Base-by-base conservation (phyloP, 306 rosid genomes). In the Cucurbita moschata region DNA sequence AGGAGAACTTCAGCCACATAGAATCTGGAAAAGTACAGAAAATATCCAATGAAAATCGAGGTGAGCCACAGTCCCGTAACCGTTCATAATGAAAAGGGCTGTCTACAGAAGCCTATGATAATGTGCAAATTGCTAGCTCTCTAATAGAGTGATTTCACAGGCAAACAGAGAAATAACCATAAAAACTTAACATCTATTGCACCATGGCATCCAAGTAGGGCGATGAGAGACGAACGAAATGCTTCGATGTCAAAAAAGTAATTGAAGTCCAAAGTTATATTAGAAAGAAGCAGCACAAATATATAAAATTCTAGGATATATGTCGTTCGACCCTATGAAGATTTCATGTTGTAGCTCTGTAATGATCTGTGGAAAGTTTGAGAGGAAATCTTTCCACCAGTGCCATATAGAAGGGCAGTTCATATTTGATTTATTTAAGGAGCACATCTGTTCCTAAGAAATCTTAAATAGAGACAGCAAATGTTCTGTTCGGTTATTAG, bases 1-100 rank as follows among this genome's bases (percentile, higher is more conserved):
- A 94, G 97, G 77, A 94, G 97, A 77, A 94, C 97, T 84, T 94
- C 98, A 26, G 98, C 96, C 82, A 86, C 97, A 78, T 94, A 94
- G 82, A 94, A 94, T 89, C 98, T 94, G 90, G 77, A 81, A 62
- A 61, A 16, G 19, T 14, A 73, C 0, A 60, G 42, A 19, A 70
- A n/a, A 70, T 70, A 70, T 70, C 16, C 16, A 5, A 16, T 50
- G 59, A 50, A 49, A 50, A 49, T 49, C 59, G 49, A 30, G 26
- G 5, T 49, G 21, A 50, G 10, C 52, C n/a, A 50, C 54, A 5
- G 54, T 50, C 54, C 18, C 19, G 46, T 46, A 19, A 0, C 55
- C 52, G 6, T 63, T 63, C 4, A 30, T 30, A 63, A 39, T n/a
- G 2, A 63, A 63, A 63, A 39, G 0, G 57, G 43, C 1, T 47